Evolutionary conservation across 1,284 basidiomycete species (phyloP).

Genomic region (Ceratobasidium sp.): DNA sequence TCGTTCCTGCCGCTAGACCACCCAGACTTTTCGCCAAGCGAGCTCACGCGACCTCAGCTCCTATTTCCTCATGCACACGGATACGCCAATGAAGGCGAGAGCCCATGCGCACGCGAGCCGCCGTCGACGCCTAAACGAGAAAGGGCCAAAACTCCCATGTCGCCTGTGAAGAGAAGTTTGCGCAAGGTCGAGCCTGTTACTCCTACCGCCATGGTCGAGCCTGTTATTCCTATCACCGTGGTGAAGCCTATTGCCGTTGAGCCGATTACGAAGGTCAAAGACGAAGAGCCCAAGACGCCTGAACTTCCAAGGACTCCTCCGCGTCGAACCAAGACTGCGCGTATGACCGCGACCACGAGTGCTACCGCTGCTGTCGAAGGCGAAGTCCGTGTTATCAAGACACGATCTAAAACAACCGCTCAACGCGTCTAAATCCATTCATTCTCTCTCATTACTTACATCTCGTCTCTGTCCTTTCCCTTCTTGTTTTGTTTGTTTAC

Average conservation of each 20-base stretch:
- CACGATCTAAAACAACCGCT: constrained; percentile 32
- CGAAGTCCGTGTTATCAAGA: constrained; percentile 27
- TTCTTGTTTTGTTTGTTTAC: constrained; percentile 5
- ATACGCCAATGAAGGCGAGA: constrained; percentile 10
- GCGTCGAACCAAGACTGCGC: not conserved
- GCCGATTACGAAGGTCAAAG: not conserved
- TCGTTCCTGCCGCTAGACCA: constrained; percentile 47
- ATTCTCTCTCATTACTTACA: constrained; percentile 6
- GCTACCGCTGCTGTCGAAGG: not conserved
- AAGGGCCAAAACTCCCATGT: constrained; percentile 8
- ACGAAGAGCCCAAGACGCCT: constrained; percentile 26
- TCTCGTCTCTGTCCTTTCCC: not conserved
- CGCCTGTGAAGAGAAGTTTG: constrained; percentile 18
- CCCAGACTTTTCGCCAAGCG: constrained; percentile 48
- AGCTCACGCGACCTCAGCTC: constrained; percentile 45
- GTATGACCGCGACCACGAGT: not conserved
- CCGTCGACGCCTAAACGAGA: constrained; percentile 38
- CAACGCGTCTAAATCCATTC: not conserved
- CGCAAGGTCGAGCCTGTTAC: constrained; percentile 4
- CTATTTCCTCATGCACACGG: constrained; percentile 44
- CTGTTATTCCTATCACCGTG: not conserved
- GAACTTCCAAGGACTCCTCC: constrained; percentile 30
- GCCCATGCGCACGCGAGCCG: not conserved
- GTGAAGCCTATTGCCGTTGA: not conserved
- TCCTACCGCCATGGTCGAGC: not conserved